Evolutionary conservation across 345 rosid species (phyloP).

Genomic region (Citrus inodora): DNA sequence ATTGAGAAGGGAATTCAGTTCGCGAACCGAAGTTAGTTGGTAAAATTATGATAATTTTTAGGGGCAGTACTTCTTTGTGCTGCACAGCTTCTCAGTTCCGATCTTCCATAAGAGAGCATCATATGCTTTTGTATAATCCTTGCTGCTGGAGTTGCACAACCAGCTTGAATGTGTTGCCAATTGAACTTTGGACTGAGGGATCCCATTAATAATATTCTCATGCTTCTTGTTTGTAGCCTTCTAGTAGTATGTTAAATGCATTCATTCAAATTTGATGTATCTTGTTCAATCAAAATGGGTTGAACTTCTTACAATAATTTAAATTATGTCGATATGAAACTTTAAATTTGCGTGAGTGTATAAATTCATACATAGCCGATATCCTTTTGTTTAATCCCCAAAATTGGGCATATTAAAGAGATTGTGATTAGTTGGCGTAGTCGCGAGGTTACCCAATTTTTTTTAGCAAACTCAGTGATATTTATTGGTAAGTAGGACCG

Average conservation of each 20-base stretch:
- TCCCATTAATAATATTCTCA: neutral
- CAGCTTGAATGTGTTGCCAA: neutral
- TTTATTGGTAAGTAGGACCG: neutral
- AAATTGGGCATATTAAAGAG: neutral
- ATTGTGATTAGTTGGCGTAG: neutral
- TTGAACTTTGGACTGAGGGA: slow-evolving; percentile 2
- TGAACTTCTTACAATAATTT: no score
- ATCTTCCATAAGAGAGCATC: neutral
- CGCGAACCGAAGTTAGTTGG: slow-evolving; percentile 26
- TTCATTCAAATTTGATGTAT: no score
- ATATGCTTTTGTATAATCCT: neutral
- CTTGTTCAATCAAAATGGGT: no score
- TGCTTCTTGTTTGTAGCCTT: neutral
- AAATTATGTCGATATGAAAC: no score
- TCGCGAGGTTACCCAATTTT: neutral
- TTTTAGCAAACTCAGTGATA: neutral
- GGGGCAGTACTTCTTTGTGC: neutral
- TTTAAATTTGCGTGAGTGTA: no score
- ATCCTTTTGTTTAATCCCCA: neutral
- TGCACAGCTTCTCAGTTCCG: neutral
- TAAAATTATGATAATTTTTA: neutral
- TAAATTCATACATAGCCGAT: no score
- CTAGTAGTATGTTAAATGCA: neutral
- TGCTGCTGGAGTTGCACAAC: slow-evolving; percentile 3
- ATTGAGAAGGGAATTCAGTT: slow-evolving; percentile 40